These are phyloP conservation scores for Aspergillus costaricaensis DNA, from an alignment of 2,329 filamentous ascomycete genomes.

Conservation along the genomic window DNA sequence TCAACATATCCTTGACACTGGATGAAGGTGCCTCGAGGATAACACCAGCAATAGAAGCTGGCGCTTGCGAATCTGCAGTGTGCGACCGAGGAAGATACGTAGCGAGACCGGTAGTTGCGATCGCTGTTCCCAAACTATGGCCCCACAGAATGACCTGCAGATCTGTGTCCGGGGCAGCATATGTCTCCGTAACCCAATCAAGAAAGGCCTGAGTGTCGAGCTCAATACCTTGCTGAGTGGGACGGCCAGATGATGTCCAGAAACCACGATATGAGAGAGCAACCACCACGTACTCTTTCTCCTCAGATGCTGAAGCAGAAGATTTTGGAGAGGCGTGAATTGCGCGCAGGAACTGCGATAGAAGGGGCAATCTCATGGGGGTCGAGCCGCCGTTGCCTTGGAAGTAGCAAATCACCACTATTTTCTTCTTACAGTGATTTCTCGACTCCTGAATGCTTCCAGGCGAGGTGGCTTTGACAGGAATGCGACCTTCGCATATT, in stretches of 20 bases:
- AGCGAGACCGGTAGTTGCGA: conserved; percentile 65
- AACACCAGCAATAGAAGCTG: conserved; percentile 47
- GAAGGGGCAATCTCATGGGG: conserved; percentile 39
- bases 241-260: conserved; percentile 73
- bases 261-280: conserved; percentile 68
- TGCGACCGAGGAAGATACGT: conserved; percentile 29
- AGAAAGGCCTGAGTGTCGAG: conserved; percentile 67
- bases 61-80: neutral
- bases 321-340: conserved; percentile 13
- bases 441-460: neutral
- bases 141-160: conserved; percentile 67
- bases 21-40: conserved; percentile 77
- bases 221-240: conserved; percentile 70
- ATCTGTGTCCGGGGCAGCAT: conserved; percentile 25
- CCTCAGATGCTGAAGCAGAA: neutral
- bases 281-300: conserved; percentile 42
- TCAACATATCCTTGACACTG: conserved; percentile 69
- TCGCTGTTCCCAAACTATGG: conserved; percentile 73
- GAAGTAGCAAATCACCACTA: conserved; percentile 35
- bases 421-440: conserved; percentile 7
- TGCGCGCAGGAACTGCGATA: conserved; percentile 49
- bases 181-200: conserved; percentile 58
- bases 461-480: conserved; percentile 48
- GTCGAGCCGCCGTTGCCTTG: conserved; percentile 38
- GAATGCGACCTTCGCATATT: conserved; percentile 66